phyloP scores from a whole-genome alignment of 306 rosid species.

The Rosa chinensis region DNA sequence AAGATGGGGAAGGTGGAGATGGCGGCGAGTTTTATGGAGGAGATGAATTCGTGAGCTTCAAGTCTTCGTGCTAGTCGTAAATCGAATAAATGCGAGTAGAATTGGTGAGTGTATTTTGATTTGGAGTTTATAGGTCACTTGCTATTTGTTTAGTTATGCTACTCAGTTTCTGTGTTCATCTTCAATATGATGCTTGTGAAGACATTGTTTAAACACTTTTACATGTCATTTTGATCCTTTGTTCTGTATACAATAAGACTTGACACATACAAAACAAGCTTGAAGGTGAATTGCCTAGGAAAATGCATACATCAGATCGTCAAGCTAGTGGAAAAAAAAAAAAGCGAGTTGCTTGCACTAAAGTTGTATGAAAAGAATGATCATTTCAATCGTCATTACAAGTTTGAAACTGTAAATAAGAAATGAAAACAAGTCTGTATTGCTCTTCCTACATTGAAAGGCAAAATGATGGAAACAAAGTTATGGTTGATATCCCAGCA shows the following conservation, averaged over 20 bases:
- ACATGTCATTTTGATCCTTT: neutral
- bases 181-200: neutral
- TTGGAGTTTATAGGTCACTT: neutral
- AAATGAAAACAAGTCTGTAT: neutral
- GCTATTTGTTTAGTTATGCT: neutral
- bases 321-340: too few relatives aligned
- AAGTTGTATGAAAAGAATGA: neutral
- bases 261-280: neutral
- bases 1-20: slow-evolving; percentile 63
- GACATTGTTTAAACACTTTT: too few relatives aligned
- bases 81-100: slow-evolving; percentile 29
- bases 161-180: neutral
- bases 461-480: neutral
- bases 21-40: slow-evolving; percentile 55
- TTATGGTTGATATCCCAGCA: neutral
- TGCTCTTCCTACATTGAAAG: slow-evolving; percentile 7
- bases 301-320: too few relatives aligned
- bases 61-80: slow-evolving; percentile 47
- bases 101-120: neutral
- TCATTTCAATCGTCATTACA: neutral
- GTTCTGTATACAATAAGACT: neutral
- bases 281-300: slow-evolving; percentile 21
- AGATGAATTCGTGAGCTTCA: slow-evolving; percentile 56
- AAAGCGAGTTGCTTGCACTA: slow-evolving; percentile 33
- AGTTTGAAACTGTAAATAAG: neutral